Evolutionary conservation across 2,329 filamentous ascomycete species (phyloP).

Genomic region (Botrytis tulipae): DNA sequence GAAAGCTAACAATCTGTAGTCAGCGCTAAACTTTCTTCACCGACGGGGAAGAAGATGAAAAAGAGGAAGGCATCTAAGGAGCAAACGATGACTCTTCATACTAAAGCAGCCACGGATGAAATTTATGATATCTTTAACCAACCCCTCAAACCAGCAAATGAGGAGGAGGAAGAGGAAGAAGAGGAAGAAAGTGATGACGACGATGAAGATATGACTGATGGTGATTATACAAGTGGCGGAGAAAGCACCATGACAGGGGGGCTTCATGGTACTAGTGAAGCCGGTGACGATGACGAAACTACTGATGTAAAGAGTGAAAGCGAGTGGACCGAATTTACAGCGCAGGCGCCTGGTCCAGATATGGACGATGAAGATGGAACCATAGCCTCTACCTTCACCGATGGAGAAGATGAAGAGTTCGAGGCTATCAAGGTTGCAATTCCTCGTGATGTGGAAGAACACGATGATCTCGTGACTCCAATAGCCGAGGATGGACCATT

Average conservation of each 20-base stretch:
- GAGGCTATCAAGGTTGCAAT: slow-evolving; percentile 37
- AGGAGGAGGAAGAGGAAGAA: slow-evolving; percentile 35
- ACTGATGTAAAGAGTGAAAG: slow-evolving; percentile 64
- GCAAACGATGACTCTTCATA: slow-evolving; percentile 98
- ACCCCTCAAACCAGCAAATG: slow-evolving; percentile 53
- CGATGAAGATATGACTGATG: slow-evolving; percentile 58
- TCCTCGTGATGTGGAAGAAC: slow-evolving; percentile 36
- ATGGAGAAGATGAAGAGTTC: slow-evolving; percentile 39
- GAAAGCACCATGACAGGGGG: slow-evolving; percentile 81
- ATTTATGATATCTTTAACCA: slow-evolving; percentile 98
- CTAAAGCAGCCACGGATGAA: slow-evolving; percentile 90
- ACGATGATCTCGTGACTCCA: slow-evolving; percentile 48
- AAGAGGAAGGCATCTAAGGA: slow-evolving; percentile 65
- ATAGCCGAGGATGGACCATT: slow-evolving; percentile 41
- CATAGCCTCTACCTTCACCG: slow-evolving; percentile 42
- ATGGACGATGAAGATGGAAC: slow-evolving; percentile 43
- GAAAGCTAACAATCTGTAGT: slow-evolving; percentile 53
- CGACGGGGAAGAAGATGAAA: slow-evolving; percentile 77
- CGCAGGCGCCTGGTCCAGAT: slow-evolving; percentile 65
- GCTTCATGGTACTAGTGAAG: slow-evolving; percentile 64
- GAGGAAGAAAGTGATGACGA: slow-evolving; percentile 60
- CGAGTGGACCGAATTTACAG: slow-evolving; percentile 87
- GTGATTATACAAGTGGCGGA: slow-evolving; percentile 77
- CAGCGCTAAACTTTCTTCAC: slow-evolving; percentile 90
- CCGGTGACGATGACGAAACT: slow-evolving; percentile 54